phyloP scores from a whole-genome alignment of 495 filamentous ascomycete genomes.

The Podospora pseudoanserina region DNA sequence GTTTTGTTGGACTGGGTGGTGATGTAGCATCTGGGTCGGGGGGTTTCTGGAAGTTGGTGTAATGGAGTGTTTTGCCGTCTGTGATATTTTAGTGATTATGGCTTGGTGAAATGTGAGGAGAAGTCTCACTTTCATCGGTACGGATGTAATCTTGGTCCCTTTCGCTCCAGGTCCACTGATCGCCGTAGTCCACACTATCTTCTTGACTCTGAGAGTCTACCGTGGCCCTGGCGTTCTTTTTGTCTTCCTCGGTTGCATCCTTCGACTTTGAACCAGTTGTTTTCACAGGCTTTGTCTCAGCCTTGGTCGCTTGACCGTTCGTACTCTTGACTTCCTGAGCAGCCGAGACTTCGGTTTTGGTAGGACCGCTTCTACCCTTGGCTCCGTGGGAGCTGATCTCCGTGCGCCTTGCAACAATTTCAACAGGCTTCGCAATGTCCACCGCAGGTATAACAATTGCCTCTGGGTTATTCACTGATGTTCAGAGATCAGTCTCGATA shows the following conservation, averaged over 20 bases:
- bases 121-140: neutral
- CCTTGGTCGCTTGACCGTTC: neutral
- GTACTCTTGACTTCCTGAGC: neutral
- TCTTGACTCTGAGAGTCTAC: neutral
- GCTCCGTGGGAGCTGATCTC: neutral
- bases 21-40: neutral
- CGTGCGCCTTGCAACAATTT: neutral
- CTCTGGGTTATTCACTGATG: neutral
- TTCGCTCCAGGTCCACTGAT: constrained; percentile 17
- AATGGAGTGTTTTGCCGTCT: constrained; percentile 14
- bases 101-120: neutral
- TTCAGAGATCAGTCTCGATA: neutral
- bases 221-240: neutral
- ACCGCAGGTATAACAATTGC: neutral
- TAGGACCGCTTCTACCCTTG: neutral
- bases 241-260: neutral
- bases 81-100: neutral
- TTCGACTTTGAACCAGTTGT: neutral
- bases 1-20: neutral
- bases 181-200: constrained; percentile 15
- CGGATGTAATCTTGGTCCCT: constrained; percentile 13
- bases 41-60: constrained; percentile 15
- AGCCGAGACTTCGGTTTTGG: neutral
- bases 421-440: neutral
- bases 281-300: neutral